Base-by-base conservation (phyloP, 192 early-diverging fungal species). In the Rhizophagus clarus region DNA sequence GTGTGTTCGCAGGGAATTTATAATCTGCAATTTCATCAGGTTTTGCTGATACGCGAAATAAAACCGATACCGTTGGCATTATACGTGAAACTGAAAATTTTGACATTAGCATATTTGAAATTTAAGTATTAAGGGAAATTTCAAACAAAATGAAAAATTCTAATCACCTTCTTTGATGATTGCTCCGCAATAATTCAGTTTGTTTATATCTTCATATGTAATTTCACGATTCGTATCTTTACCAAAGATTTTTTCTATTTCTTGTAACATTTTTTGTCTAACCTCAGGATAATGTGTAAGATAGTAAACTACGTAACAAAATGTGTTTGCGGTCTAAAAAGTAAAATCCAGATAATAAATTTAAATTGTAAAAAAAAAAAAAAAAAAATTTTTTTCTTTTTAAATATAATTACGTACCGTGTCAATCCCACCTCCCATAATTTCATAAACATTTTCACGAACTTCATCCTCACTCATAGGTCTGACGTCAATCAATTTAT, bases 391-490 rank as follows among this genome's bases (percentile, higher is more conserved):
- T n/a, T 11, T 45, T 72, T 32, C 47, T 72, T 32, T 37, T 47
- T 7, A 34, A 34, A 34, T 34, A 40, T 40, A 40, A 10, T 47
- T 29, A 56, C 45, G 28, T 26, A 74, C 72, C 8, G 72, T 74
- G 4, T 74, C 72, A 60, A 24, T 74, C 2, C 72, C 72, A 29
- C 47, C 72, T 24, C 45, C 72, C 47, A 74, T 40, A 2, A 69
- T 69, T 20, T 78, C 76, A 34, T 61, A 49, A 26, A 78, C 26
- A 22, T 68, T 68, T 7, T 45, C 63, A 17, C 26, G 63, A 51
- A 78, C 47, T 3, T 78, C 76, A 17, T 28, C 76, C 32, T 78
- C 63, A 31, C 22, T 76, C 61, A 76, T 63, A 17, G 75, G 75
- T 63, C 24, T 49, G 7, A 6, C 15, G 11, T 45, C 11, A 42